Percentiles rank a stretch among this genome's conserved stretches.
phyloP scores from a whole-genome alignment of 495 filamentous ascomycete genomes.

The Hypoxylon fragiforme region DNA sequence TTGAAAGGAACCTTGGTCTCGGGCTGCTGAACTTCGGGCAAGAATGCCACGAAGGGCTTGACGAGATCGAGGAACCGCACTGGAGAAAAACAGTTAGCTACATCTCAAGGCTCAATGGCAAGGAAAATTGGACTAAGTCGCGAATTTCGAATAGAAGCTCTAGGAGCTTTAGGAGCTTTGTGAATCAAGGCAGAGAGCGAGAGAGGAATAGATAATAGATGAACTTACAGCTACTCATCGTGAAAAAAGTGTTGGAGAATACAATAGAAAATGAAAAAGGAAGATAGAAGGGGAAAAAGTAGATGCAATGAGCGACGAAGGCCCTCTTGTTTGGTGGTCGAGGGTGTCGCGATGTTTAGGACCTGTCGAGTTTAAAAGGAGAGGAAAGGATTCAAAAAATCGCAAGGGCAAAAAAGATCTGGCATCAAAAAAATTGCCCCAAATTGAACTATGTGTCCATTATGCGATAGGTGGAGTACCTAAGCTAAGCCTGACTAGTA shows the following conservation, averaged over 20 bases:
- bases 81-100: conserved; percentile 50
- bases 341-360: conserved; percentile 41
- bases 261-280: conserved; percentile 42
- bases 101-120: conserved; percentile 33
- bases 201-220: conserved; percentile 25
- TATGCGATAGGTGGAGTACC: conserved; percentile 46
- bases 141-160: conserved; percentile 27
- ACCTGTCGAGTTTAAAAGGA: conserved; percentile 35
- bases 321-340: conserved; percentile 32
- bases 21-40: conserved; percentile 97
- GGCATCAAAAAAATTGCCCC: conserved; percentile 49
- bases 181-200: conserved; percentile 23
- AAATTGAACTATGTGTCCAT: conserved; percentile 55
- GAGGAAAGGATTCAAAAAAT: conserved; percentile 30
- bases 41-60: conserved; percentile 98
- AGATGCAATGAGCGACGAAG: conserved; percentile 43
- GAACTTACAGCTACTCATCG: conserved; percentile 63
- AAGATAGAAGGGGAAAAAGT: conserved; percentile 48
- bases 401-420: conserved; percentile 50
- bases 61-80: conserved; percentile 99
- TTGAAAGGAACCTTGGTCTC: conserved; percentile 97
- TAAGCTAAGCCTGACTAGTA: conserved; percentile 36
- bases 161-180: conserved; percentile 28
- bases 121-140: conserved; percentile 35
- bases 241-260: conserved; percentile 54